phyloP scores from a whole-genome alignment of 1,284 basidiomycete genomes.

The Volvariella surrecta region DNA sequence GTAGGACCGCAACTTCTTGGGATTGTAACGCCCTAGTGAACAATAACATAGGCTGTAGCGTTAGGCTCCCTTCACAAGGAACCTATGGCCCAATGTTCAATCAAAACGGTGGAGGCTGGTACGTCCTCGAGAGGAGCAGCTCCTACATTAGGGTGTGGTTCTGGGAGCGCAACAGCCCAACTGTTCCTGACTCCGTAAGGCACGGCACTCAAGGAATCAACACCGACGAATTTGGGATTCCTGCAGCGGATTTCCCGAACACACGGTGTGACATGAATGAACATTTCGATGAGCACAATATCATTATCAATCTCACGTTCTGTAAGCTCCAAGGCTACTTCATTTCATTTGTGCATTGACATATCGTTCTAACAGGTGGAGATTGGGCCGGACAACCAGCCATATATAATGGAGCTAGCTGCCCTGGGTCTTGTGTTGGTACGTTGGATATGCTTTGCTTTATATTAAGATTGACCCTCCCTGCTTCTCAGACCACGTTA shows the following conservation, averaged over 20 bases:
- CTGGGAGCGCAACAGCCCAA: conserved; percentile 36
- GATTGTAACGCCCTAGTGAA: conserved; percentile 51
- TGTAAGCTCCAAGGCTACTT: conserved; percentile 19
- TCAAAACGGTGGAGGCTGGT: conserved; percentile 53
- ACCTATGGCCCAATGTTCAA: conserved; percentile 61
- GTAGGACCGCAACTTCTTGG: background rate
- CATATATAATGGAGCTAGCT: conserved; percentile 36
- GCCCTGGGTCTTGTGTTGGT: conserved; percentile 45
- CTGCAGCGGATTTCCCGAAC: conserved; percentile 47
- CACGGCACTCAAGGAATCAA: conserved; percentile 31
- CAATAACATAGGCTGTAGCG: conserved; percentile 61
- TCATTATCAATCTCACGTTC: conserved; percentile 49
- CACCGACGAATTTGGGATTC: conserved; percentile 43
- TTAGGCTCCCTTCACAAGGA: conserved; percentile 30
- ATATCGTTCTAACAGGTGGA: conserved; percentile 29
- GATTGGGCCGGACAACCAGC: conserved; percentile 55
- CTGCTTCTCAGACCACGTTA: conserved; percentile 39
- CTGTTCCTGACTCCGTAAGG: conserved; percentile 36
- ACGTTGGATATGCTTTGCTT: background rate
- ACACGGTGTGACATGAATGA: conserved; percentile 38
- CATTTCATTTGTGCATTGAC: conserved; percentile 1
- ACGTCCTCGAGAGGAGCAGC: conserved; percentile 41
- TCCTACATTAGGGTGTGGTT: conserved; percentile 50
- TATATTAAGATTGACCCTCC: background rate
- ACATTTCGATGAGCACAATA: conserved; percentile 45